Base-by-base conservation (phyloP, 768 basidiomycete genomes). In the Lactarius sp. region DNA sequence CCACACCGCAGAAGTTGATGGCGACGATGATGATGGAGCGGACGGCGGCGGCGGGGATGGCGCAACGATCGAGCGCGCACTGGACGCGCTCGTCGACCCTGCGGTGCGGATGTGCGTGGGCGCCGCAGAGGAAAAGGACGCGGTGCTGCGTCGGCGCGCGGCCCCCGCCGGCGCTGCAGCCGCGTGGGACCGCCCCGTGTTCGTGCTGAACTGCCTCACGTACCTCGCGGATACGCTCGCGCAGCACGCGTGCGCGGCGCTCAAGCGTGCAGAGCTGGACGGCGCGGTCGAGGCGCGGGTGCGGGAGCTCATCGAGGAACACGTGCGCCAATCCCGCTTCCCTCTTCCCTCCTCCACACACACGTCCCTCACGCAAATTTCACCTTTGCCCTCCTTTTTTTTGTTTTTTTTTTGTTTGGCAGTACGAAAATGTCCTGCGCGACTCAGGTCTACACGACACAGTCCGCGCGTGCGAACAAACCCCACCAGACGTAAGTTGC, bases 11-110 rank as follows among this genome's bases (percentile, higher is more conserved):
- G 74, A 70, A 14, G 76, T 59, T 6, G 59, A 47, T 12, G 47
- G 65, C 39, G 54, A 60, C 8, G 52, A 70, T 13, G 69, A 68
- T 10, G 69, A 66, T 3, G 68, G 75, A 12, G 22, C 12, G 6
- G 47, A 16, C 16, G 18, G 37, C 31, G 9, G 37, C 27, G n/a
- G 31, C 7, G 59, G 50, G 12, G 53, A 57, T 4, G 27, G 33
- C 33, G 70, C 78, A 2, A 81, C 79, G 16, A 91, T 94, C 70
- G 77, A 81, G n/a, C 82, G 82, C 37, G 86, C 96, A 20, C 75
- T 97, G 27, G 88, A 94, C 67, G 82, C 87, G 51, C 90, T 92
- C 76, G 80, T 97, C 27, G 90, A 94, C 70, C 94, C 95, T 0
- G 85, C 86, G 0, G 74, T 96, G 14, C 82, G 85, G 64, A 87